A percentile compares a stretch with the other conserved stretches of the same genome.
Evolutionary conservation across 2,329 filamentous ascomycete genomes (phyloP).

Genomic region (Cadophora malorum): DNA sequence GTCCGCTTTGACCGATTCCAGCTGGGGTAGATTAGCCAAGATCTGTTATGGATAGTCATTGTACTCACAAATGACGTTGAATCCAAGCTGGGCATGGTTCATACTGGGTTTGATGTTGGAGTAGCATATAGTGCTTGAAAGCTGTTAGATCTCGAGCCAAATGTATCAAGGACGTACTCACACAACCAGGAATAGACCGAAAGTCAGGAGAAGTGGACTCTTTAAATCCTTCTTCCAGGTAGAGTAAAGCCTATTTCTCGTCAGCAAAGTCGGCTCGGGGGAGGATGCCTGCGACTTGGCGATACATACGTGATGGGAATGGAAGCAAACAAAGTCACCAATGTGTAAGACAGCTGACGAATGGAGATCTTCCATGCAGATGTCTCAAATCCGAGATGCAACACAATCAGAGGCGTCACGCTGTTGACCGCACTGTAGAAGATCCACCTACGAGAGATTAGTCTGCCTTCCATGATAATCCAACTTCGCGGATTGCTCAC

Average conservation of each 20-base stretch:
- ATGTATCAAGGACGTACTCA: slow-evolving; percentile 40
- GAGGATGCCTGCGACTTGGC: not conserved
- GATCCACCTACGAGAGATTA: slow-evolving; percentile 51
- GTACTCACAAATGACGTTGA: slow-evolving; percentile 50
- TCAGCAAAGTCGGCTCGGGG: not conserved
- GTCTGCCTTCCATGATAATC: not conserved
- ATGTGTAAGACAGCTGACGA: slow-evolving; percentile 53
- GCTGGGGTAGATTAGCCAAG: slow-evolving; percentile 34
- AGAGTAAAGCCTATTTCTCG: slow-evolving; percentile 48
- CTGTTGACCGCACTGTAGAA: slow-evolving; percentile 61
- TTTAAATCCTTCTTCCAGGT: slow-evolving; percentile 57
- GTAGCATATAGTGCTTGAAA: slow-evolving; percentile 52
- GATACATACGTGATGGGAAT: slow-evolving; percentile 50
- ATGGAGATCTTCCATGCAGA: slow-evolving; percentile 55
- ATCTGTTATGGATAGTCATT: not conserved
- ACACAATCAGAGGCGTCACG: slow-evolving; percentile 55
- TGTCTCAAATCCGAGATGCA: slow-evolving; percentile 56
- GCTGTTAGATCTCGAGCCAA: slow-evolving; percentile 19
- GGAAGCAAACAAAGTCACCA: slow-evolving; percentile 50
- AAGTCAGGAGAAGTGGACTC: slow-evolving; percentile 54
- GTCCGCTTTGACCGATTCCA: slow-evolving; percentile 57
- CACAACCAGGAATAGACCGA: slow-evolving; percentile 54
- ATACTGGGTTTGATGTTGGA: slow-evolving; percentile 52
- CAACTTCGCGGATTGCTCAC: slow-evolving; percentile 16
- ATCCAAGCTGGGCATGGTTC: slow-evolving; percentile 54